Evolutionary conservation across 805 yeast species (phyloP).

Genomic region (Torulaspora maleeae): DNA sequence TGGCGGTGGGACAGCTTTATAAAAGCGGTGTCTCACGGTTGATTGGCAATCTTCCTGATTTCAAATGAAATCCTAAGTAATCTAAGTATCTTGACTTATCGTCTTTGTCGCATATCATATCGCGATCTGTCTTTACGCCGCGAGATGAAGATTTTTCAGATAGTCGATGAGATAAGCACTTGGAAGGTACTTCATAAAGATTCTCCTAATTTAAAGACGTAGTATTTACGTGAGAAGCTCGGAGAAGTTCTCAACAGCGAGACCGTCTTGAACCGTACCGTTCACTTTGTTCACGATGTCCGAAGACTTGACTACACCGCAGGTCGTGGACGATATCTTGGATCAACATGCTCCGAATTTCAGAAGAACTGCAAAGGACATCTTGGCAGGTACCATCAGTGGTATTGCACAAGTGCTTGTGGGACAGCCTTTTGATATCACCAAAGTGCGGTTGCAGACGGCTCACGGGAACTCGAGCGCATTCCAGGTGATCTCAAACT

Average conservation of each 20-base stretch:
- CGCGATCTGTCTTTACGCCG: neutral
- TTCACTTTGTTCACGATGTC: conserved; percentile 12
- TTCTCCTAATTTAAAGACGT: neutral
- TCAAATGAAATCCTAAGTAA: no score
- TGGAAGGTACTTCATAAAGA: neutral
- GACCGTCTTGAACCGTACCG: neutral
- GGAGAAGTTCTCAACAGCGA: neutral
- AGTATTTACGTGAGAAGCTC: neutral
- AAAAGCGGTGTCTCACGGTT: neutral
- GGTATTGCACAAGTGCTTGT: conserved; percentile 93
- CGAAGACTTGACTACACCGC: conserved; percentile 19
- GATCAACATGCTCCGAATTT: conserved; percentile 21
- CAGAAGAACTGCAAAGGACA: conserved; percentile 57
- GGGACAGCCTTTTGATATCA: conserved; percentile 95
- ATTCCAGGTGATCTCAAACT: conserved; percentile 66
- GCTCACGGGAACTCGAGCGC: conserved; percentile 72
- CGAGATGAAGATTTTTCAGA: neutral
- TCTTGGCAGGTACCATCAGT: conserved; percentile 88
- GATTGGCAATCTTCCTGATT: neutral
- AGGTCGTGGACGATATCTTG: conserved; percentile 14
- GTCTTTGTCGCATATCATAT: neutral
- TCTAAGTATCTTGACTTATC: neutral
- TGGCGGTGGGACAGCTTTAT: no score
- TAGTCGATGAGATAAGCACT: neutral
- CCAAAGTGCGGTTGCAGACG: conserved; percentile 87